Conservation (phyloP, 441 rosid species). For the Erodium texanum region DNA sequence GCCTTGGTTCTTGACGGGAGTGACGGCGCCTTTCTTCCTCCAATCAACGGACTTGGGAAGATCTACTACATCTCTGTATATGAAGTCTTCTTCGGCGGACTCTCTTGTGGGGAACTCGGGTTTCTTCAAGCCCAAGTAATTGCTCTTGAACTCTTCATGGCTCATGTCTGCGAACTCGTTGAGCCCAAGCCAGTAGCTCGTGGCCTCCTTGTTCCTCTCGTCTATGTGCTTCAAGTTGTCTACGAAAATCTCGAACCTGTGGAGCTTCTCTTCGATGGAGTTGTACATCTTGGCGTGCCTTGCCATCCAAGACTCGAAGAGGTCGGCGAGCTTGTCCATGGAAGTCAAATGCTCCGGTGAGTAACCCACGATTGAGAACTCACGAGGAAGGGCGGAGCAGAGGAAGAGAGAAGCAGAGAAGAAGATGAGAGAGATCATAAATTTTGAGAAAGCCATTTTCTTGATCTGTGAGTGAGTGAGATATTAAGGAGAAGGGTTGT, state of each 20-base stretch:
- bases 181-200: conserved; percentile 73
- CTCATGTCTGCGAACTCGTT: conserved; percentile 77
- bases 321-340: conserved; percentile 60
- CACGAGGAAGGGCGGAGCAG: conserved; percentile 27
- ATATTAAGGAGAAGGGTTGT: conserved; percentile 21
- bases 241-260: conserved; percentile 52
- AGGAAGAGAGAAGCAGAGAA: conserved; percentile 26
- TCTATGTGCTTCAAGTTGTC: conserved; percentile 77
- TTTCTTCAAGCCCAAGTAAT: conserved; percentile 55
- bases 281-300: conserved; percentile 56
- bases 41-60: conserved; percentile 88
- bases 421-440: conserved; percentile 20
- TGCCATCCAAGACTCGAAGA: conserved; percentile 68
- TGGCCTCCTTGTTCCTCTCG: conserved; percentile 54
- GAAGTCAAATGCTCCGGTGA: conserved; percentile 52
- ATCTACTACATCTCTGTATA: conserved; percentile 34
- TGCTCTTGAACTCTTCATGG: conserved; percentile 69
- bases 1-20: conserved; percentile 80
- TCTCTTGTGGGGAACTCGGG: conserved; percentile 17
- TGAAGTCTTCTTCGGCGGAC: conserved; percentile 30
- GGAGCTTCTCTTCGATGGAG: conserved; percentile 54
- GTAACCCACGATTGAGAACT: conserved; percentile 65
- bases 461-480: conserved; percentile 3
- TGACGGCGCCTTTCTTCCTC: conserved; percentile 88
- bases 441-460: conserved; percentile 25